Evolutionary conservation across 2,329 filamentous ascomycete genomes (phyloP), one percentile per base, ranked within the genome.

Genomic region (Aureobasidium mangrovei): DNA sequence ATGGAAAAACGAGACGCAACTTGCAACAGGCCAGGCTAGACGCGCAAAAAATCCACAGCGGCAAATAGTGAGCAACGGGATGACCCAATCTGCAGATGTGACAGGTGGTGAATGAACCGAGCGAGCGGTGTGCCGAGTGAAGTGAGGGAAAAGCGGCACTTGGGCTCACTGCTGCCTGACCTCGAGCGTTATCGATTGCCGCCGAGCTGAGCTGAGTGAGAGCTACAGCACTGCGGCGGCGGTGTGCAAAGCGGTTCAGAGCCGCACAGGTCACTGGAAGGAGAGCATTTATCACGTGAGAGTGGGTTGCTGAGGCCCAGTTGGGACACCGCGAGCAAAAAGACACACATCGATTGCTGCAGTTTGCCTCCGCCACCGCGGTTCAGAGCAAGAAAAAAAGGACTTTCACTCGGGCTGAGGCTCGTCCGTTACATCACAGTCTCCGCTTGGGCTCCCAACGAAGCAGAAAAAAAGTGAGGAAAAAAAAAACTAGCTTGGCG

Each of bases 401-500:
- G 32, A 44, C 26, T 26, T 32, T 38, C 24, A 33, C 45, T 47
- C 45, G 33, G 26, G 32, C 32, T 35, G 7, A 29, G 26, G 28
- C 4, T 33, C 40, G 26, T 36, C 39, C 39, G 49, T 53, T 53
- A 53, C 49, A 53, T 53, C 49, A 53, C 33, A 33, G 39, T 9
- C 29, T 42, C 47, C 38, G 47, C 47, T 42, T 51, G 18, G 47
- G 39, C 36, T 42, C 47, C 47, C 47, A 51, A 51, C 47, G 45
- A 47, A 49, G 46, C 46, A 8, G 47, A 53, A 53, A 43, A 42
- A 43, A 43, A 53, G 49, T 53, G 49, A 41, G 28, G 32, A 43
- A 36, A 44, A 44, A 53, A 44, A 53, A 53, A 36, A 35, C 40
- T 38, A 44, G 32, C 49, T 53, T 53, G 49, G 49, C 49, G 49